Percentiles rank a stretch among this genome's conserved stretches.
phyloP scores from a whole-genome alignment of 2,329 filamentous ascomycete species.

The Penicillium griseofulvum region DNA sequence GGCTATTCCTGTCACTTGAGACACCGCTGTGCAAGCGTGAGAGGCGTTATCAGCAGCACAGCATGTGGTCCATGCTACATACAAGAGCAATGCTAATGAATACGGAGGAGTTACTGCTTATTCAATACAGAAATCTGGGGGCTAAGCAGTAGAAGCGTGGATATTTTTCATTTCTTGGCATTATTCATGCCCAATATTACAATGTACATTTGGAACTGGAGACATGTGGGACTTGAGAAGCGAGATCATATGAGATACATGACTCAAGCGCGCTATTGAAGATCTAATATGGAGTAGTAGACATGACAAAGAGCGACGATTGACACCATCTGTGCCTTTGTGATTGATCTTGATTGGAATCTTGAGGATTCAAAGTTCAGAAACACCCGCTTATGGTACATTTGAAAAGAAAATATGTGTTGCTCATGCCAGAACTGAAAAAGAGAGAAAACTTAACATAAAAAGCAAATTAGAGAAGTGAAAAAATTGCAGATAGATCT shows the following conservation, averaged over 20 bases:
- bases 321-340: neutral
- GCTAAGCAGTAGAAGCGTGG: neutral
- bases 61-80: neutral
- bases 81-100: neutral
- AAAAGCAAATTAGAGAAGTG: neutral
- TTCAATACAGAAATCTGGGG: neutral
- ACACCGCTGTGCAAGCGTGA: slow-evolving; percentile 4
- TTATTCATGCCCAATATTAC: slow-evolving; percentile 1
- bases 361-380: neutral
- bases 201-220: neutral
- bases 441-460: neutral
- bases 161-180: neutral
- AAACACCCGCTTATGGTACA: slow-evolving; percentile 10
- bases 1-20: slow-evolving; percentile 4
- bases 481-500: slow-evolving; percentile 2
- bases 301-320: slow-evolving; percentile 7
- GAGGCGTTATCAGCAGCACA: neutral
- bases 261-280: neutral
- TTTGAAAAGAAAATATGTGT: neutral
- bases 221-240: neutral
- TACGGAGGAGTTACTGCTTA: neutral
- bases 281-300: slow-evolving; percentile 5
- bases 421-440: neutral
- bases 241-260: neutral
- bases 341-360: slow-evolving; percentile 1